phyloP scores from a whole-genome alignment of 331 rosid species.

The Quercus lobata region DNA sequence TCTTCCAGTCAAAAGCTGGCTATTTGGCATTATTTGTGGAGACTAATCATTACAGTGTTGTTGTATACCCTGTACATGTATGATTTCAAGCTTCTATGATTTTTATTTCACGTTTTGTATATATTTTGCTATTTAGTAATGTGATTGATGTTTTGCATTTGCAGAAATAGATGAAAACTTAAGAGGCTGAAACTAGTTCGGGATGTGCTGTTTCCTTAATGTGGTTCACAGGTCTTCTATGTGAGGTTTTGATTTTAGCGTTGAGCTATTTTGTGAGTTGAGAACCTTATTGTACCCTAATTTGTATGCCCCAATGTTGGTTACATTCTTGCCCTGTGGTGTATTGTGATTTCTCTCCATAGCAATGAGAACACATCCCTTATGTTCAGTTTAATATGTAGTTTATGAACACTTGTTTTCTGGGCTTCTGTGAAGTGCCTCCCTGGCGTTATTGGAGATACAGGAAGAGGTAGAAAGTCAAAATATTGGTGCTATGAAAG shows the following conservation, averaged over 20 bases:
- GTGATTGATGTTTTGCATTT: slow-evolving; percentile 30
- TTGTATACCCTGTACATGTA: slow-evolving; percentile 84
- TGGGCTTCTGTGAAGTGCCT: not conserved
- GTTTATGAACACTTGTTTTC: not conserved
- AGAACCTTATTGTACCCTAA: slow-evolving; percentile 25
- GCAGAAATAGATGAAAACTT: slow-evolving; percentile 49
- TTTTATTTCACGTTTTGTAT: not conserved
- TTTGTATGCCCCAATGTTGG: slow-evolving; percentile 17
- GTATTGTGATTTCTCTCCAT: slow-evolving; percentile 13
- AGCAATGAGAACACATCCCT: slow-evolving; percentile 33
- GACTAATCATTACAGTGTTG: slow-evolving; percentile 33
- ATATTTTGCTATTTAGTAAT: slow-evolving; percentile 22
- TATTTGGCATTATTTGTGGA: slow-evolving; percentile 41
- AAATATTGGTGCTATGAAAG: too few relatives aligned
- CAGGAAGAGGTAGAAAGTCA: too few relatives aligned
- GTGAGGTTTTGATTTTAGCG: slow-evolving; percentile 31
- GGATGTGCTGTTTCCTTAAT: slow-evolving; percentile 40
- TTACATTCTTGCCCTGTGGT: slow-evolving; percentile 24
- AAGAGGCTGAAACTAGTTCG: slow-evolving; percentile 45
- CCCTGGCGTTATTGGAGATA: not conserved
- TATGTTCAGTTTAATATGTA: slow-evolving; percentile 11
- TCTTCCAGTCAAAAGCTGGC: slow-evolving; percentile 22
- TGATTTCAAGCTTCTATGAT: slow-evolving; percentile 22
- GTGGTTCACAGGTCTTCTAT: slow-evolving; percentile 42
- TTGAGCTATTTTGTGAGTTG: slow-evolving; percentile 32